A percentile compares a stretch with the other conserved stretches of the same genome.
Conservation (phyloP, 305 asterid species). For the Rubia tinctorum region DNA sequence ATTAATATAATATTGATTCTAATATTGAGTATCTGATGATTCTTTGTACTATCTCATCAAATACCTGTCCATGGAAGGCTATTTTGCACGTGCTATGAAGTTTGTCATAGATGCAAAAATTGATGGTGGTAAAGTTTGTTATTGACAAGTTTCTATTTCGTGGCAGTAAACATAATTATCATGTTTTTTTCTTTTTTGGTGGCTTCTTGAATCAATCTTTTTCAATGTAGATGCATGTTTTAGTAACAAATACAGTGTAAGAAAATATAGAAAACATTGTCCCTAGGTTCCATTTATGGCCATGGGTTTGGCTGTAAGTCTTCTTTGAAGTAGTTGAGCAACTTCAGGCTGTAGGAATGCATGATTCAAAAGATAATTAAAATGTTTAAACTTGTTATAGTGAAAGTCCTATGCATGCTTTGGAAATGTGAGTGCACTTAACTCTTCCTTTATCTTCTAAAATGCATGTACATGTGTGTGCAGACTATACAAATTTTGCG, state of each 20-base stretch:
- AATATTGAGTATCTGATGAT: background rate
- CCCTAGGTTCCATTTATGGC: background rate
- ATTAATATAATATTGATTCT: background rate
- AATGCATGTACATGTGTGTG: no score
- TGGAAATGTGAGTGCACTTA: background rate
- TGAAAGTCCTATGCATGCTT: background rate
- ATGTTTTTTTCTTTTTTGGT: background rate
- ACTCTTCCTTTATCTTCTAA: background rate
- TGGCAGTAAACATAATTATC: background rate
- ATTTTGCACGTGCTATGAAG: background rate
- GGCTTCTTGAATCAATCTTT: no score
- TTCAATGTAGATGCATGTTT: background rate
- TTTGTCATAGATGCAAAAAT: background rate
- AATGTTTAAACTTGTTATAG: background rate
- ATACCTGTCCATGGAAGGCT: background rate
- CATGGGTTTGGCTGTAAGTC: background rate
- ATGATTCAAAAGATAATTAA: background rate
- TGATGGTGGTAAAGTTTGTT: background rate
- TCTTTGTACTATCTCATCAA: background rate
- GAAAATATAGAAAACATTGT: background rate
- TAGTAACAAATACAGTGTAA: background rate
- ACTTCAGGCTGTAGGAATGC: background rate
- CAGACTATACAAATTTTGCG: no score
- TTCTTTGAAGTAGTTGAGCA: background rate
- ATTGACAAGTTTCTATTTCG: background rate